Percentiles rank a stretch among this genome's conserved stretches.
These are phyloP conservation scores for Vigna trinervia DNA, from an alignment of 306 rosid species.

Conservation along the genomic window DNA sequence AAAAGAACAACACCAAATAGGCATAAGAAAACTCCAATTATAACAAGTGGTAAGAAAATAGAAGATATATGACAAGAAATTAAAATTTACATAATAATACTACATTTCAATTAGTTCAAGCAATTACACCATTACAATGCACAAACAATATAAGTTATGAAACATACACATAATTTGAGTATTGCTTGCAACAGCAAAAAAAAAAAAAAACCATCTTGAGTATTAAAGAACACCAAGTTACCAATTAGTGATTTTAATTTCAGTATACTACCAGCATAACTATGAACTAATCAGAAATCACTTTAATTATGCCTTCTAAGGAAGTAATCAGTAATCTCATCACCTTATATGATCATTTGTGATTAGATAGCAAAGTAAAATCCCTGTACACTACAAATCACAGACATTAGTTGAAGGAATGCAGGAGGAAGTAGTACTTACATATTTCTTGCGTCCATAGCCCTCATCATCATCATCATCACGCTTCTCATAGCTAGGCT, in stretches of 20 bases:
- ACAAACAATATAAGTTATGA: neutral
- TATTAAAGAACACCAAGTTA: neutral
- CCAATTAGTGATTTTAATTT: neutral
- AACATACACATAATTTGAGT: neutral
- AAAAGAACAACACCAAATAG: neutral
- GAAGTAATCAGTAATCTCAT: neutral
- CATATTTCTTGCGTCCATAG: slow-evolving; percentile 81
- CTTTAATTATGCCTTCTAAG: neutral
- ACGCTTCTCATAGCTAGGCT: slow-evolving; percentile 51
- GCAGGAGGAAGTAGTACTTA: slow-evolving; percentile 48
- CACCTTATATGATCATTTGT: neutral
- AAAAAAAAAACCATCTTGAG: neutral
- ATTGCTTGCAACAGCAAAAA: neutral
- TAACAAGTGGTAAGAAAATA: neutral
- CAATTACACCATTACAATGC: neutral
- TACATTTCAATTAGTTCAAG: slow-evolving; percentile 23
- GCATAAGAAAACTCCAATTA: neutral
- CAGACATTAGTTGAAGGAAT: neutral
- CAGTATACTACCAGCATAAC: neutral
- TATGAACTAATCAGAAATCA: neutral
- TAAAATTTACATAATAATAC: neutral
- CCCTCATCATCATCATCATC: slow-evolving; percentile 58
- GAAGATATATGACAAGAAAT: neutral
- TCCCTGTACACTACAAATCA: neutral
- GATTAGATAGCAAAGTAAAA: neutral